Evolutionary conservation across 1,139 yeast species (phyloP).

Genomic region (Magnusiomyces suaveolens): DNA sequence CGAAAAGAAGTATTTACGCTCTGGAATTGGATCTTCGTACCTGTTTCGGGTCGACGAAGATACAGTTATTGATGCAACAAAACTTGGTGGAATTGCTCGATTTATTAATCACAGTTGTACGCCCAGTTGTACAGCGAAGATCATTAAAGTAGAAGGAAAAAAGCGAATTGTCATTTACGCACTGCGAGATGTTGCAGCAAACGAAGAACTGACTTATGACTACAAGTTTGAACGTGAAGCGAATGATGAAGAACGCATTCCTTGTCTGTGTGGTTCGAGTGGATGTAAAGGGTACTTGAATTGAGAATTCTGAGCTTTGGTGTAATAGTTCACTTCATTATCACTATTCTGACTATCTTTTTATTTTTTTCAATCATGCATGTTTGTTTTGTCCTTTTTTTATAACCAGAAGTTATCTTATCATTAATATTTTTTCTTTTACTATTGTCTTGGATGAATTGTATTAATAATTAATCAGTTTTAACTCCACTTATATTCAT

Average conservation of each 20-base stretch:
- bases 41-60: conserved; percentile 87
- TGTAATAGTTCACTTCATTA: no score
- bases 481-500: background rate
- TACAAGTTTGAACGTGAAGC: conserved; percentile 89
- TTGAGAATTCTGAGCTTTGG: conserved; percentile 25
- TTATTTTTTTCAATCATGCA: background rate
- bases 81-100: conserved; percentile 92
- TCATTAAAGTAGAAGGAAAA: conserved; percentile 87
- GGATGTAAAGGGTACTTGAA: conserved; percentile 90
- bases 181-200: conserved; percentile 69
- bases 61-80: conserved; percentile 94
- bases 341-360: background rate
- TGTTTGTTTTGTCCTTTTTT: background rate
- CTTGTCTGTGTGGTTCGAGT: conserved; percentile 90
- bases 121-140: conserved; percentile 95
- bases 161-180: conserved; percentile 95
- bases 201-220: conserved; percentile 87
- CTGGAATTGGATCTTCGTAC: conserved; percentile 94
- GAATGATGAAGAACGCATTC: conserved; percentile 80
- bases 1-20: conserved; percentile 73
- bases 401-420: background rate
- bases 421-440: background rate
- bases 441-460: background rate
- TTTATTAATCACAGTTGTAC: conserved; percentile 95
- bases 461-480: background rate